Percentiles rank a stretch among this genome's conserved stretches.
Evolutionary conservation across 1,139 yeast genomes (phyloP).

Genomic region (Nakaseomyces uthaithaninus): DNA sequence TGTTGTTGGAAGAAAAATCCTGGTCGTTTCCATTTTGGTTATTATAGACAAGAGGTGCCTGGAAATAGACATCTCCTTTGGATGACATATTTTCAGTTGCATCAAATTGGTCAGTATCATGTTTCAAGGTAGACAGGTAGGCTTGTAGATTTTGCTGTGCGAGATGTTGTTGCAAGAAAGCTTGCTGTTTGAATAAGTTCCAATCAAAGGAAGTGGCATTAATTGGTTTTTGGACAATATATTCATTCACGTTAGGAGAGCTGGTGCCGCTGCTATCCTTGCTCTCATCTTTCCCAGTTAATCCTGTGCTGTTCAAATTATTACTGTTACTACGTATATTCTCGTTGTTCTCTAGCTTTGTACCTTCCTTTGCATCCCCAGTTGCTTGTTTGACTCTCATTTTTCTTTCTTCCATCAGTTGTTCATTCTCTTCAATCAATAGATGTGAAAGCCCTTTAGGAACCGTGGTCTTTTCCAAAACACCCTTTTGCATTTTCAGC

Average conservation of each 20-base stretch:
- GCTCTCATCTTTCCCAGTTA: background rate
- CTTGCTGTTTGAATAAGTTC: constrained; percentile 30
- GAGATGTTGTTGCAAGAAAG: constrained; percentile 30
- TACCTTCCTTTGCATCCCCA: constrained; percentile 2
- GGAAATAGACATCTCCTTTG: background rate
- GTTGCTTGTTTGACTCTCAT: background rate
- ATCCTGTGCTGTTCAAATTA: too few species aligned
- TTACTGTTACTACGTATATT: background rate
- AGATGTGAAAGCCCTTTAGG: constrained; percentile 45
- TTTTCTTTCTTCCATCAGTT: constrained; percentile 11
- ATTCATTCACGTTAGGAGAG: constrained; percentile 13
- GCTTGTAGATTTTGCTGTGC: constrained; percentile 32
- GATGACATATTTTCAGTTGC: background rate
- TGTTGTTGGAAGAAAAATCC: background rate
- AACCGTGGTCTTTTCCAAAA: constrained; percentile 39
- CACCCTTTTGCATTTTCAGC: constrained; percentile 39
- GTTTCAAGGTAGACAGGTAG: constrained; percentile 24
- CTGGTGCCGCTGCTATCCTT: constrained; percentile 6
- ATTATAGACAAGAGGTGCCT: background rate
- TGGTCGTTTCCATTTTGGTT: background rate
- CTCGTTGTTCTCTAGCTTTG: constrained; percentile 2
- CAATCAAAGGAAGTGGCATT: constrained; percentile 32
- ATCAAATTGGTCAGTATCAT: constrained; percentile 6
- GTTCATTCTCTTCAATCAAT: constrained; percentile 28
- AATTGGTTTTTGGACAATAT: constrained; percentile 29